phyloP scores from a whole-genome alignment of 768 basidiomycete species.

The Daedalea quercina region DNA sequence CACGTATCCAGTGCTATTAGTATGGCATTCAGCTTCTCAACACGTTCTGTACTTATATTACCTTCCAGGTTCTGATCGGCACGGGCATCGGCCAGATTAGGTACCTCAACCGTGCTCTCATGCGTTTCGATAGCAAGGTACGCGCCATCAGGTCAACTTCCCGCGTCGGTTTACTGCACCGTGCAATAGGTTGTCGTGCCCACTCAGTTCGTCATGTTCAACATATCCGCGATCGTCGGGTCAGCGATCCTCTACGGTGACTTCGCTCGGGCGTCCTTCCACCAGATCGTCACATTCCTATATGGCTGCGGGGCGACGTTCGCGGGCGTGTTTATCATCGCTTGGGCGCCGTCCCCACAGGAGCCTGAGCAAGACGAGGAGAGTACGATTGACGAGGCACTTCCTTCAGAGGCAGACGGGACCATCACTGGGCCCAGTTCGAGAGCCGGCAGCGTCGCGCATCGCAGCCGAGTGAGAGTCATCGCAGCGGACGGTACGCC shows the following conservation, averaged over 20 bases:
- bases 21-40: background rate
- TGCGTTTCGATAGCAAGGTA: conserved; percentile 91
- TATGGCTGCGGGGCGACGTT: conserved; percentile 91
- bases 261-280: conserved; percentile 76
- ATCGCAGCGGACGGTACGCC: conserved; percentile 36
- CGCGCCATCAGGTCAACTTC: background rate
- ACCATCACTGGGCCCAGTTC: conserved; percentile 18
- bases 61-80: conserved; percentile 49
- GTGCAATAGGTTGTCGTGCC: conserved; percentile 74
- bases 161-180: background rate
- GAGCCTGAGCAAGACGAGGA: conserved; percentile 26
- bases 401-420: conserved; percentile 12
- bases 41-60: background rate
- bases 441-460: conserved; percentile 31
- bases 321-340: conserved; percentile 82
- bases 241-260: conserved; percentile 93
- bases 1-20: conserved; percentile 73
- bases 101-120: conserved; percentile 82
- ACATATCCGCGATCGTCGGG: conserved; percentile 86
- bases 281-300: conserved; percentile 76
- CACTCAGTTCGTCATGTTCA: conserved; percentile 92
- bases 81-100: conserved; percentile 82
- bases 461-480: conserved; percentile 35
- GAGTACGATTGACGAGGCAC: conserved; percentile 19
- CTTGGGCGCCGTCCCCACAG: conserved; percentile 42